These are phyloP conservation scores for Schoenoplectus triqueter DNA, from an alignment of 202 grass and related monocot genomes.

Conservation along the genomic window DNA sequence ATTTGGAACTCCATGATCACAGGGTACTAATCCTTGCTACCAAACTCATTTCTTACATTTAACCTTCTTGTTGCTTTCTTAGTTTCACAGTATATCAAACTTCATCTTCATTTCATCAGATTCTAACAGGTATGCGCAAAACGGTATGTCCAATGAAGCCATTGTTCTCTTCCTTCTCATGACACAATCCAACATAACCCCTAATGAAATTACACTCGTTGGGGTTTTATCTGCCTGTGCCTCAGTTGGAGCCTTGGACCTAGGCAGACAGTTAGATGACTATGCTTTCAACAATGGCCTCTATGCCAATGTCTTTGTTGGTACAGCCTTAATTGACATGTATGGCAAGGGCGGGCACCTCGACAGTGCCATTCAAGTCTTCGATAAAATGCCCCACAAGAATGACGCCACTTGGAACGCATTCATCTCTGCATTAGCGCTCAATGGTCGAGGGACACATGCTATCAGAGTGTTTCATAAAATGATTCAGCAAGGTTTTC, in stretches of 20 bases:
- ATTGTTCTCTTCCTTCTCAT: conserved; percentile 72
- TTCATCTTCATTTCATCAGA: conserved; percentile 22
- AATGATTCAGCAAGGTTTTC: conserved; percentile 58
- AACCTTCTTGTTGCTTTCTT: background rate
- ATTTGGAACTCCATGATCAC: conserved; percentile 13
- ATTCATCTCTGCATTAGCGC: conserved; percentile 72
- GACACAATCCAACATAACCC: background rate
- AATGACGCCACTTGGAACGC: conserved; percentile 84
- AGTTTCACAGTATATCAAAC: background rate
- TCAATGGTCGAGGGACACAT: conserved; percentile 54
- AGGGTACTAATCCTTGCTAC: conserved; percentile 40
- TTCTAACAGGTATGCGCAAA: conserved; percentile 83
- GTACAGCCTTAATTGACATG: conserved; percentile 91
- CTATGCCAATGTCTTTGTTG: conserved; percentile 69
- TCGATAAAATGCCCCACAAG: conserved; percentile 60
- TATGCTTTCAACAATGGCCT: conserved; percentile 56
- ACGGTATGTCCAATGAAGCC: conserved; percentile 84
- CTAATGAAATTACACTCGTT: conserved; percentile 24
- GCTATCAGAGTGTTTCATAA: conserved; percentile 59
- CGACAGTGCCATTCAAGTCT: conserved; percentile 54
- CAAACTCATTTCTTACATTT: too few relatives aligned
- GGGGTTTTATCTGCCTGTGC: conserved; percentile 77
- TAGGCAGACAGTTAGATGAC: conserved; percentile 57
- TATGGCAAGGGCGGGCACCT: conserved; percentile 81
- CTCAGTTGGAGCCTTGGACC: conserved; percentile 65